Evolutionary conservation across 108 stramenopile genomes (phyloP).

Genomic region (Nitzschia palea): DNA sequence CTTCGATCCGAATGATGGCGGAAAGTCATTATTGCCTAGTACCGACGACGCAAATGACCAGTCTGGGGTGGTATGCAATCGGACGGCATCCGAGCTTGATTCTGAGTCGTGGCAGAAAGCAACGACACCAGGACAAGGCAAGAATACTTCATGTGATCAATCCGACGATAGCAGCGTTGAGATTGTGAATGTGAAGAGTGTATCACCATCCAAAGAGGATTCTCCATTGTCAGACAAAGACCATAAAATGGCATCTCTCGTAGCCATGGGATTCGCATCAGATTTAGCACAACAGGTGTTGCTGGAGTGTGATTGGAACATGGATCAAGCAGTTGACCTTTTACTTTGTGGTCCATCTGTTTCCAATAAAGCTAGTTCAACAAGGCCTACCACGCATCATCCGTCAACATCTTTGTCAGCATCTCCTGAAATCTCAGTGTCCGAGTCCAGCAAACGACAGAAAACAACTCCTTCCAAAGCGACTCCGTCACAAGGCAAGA

Average conservation of each 20-base stretch:
- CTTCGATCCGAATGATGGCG: background rate
- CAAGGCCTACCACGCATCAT: too few species aligned
- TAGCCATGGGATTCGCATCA: constrained; percentile 22
- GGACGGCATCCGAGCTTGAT: too few species aligned
- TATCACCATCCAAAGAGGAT: background rate
- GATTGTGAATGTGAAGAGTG: background rate
- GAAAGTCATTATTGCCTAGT: background rate
- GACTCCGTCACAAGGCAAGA: too few species aligned
- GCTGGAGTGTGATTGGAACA: background rate
- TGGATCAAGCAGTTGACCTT: constrained; percentile 4
- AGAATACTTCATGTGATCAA: too few species aligned
- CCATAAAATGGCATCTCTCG: constrained; percentile 1
- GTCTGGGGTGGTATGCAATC: too few species aligned
- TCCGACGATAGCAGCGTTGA: background rate
- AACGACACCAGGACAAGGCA: too few species aligned
- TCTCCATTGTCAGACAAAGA: background rate
- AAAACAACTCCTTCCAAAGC: too few species aligned
- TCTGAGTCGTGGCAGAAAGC: too few species aligned
- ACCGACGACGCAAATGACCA: background rate
- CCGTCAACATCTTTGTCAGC: background rate
- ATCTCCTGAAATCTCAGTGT: too few species aligned
- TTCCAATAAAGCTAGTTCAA: too few species aligned
- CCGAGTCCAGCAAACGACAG: too few species aligned
- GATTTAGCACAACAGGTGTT: constrained; percentile 1
- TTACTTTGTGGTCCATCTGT: too few species aligned